A percentile compares a stretch with the other conserved stretches of the same genome.
These are phyloP conservation scores for Sporisorium exsertum DNA, from an alignment of 1,284 basidiomycete genomes.

Conservation along the genomic window DNA sequence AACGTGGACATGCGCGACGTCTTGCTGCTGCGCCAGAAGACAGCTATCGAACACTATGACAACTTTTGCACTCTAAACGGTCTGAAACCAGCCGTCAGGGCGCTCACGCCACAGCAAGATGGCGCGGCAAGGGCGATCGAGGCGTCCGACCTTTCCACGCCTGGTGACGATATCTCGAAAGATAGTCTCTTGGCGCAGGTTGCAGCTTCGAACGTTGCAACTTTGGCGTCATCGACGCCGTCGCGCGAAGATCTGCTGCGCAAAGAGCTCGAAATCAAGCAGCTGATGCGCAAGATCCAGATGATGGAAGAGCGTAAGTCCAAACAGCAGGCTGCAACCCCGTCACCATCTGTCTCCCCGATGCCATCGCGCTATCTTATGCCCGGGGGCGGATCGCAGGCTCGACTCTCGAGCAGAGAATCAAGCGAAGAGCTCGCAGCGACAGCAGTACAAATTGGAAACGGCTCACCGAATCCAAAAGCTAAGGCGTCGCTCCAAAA, in stretches of 20 bases:
- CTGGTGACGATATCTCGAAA: neutral
- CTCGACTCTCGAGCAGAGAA: too few species aligned
- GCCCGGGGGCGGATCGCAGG: neutral
- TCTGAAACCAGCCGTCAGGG: conserved; percentile 9
- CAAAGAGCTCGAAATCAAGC: conserved; percentile 51
- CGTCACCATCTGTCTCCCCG: conserved; percentile 18
- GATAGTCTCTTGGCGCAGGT: conserved; percentile 11
- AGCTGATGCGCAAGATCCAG: conserved; percentile 39
- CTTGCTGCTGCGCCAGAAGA: conserved; percentile 24
- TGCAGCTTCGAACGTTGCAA: conserved; percentile 1
- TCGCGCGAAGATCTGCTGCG: conserved; percentile 36
- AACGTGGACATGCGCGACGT: conserved; percentile 17
- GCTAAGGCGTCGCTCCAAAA: neutral
- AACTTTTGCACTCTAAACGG: conserved; percentile 35
- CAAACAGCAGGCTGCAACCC: conserved; percentile 10
- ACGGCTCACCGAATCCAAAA: neutral
- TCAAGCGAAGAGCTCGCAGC: neutral
- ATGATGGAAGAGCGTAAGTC: conserved; percentile 44
- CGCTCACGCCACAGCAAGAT: conserved; percentile 6
- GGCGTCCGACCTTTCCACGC: neutral
- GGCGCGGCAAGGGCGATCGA: neutral
- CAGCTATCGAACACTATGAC: conserved; percentile 31
- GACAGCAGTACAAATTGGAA: neutral
- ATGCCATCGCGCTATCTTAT: conserved; percentile 11
- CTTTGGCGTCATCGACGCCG: conserved; percentile 19